These are phyloP conservation scores for Dissoconium aciculare DNA, from an alignment of 2,329 filamentous ascomycete genomes.

Conservation along the genomic window DNA sequence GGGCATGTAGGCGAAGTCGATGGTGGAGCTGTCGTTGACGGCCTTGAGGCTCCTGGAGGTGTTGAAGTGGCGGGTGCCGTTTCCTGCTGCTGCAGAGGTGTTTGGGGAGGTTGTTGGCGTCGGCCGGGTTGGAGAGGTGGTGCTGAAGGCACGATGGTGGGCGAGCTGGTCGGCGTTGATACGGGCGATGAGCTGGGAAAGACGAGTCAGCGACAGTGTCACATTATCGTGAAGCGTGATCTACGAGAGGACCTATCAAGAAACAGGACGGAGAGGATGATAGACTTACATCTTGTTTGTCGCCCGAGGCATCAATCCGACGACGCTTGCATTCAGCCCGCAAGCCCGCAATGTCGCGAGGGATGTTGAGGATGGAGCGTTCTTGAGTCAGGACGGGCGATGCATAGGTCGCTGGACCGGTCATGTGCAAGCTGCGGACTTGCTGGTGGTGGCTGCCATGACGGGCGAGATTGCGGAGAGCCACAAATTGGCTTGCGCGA, in stretches of 20 bases:
- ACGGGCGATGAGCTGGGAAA: conserved; percentile 34
- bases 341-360: conserved; percentile 37
- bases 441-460: conserved; percentile 19
- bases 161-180: conserved; percentile 39
- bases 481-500: conserved; percentile 28
- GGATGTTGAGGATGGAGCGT: conserved; percentile 36
- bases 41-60: conserved; percentile 43
- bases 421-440: conserved; percentile 43
- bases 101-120: conserved; percentile 21
- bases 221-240: neutral
- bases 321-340: conserved; percentile 37
- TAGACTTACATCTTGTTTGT: conserved; percentile 34
- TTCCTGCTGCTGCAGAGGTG: conserved; percentile 10
- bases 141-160: conserved; percentile 40
- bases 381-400: conserved; percentile 36
- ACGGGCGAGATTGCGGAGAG: conserved; percentile 28
- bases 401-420: conserved; percentile 42
- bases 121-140: conserved; percentile 33
- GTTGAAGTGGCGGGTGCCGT: conserved; percentile 41
- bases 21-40: conserved; percentile 43
- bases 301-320: conserved; percentile 32
- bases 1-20: conserved; percentile 50
- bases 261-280: conserved; percentile 1
- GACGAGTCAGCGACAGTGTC: too few relatives aligned
- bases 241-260: conserved; percentile 2